These are phyloP conservation scores for Colletotrichum sp. DNA, from an alignment of 2,329 filamentous ascomycete genomes.

Conservation along the genomic window DNA sequence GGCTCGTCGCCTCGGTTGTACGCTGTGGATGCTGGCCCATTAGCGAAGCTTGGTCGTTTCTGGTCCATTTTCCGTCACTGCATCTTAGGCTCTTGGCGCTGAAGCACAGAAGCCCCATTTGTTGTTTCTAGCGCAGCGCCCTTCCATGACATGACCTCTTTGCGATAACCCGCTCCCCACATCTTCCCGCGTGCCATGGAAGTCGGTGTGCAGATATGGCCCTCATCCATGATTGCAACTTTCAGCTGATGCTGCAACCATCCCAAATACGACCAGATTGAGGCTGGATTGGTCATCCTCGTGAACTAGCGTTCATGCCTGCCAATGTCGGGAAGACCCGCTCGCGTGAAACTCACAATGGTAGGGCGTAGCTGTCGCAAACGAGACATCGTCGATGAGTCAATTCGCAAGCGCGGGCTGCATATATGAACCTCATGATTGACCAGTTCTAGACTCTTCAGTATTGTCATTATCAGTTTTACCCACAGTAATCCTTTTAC, in stretches of 20 bases:
- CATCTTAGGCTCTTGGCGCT: not conserved
- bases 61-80: not conserved
- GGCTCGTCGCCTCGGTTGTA: not conserved
- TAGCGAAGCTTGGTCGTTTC: not conserved
- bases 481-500: accelerated
- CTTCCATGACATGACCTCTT: not conserved
- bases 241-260: not conserved
- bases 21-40: not conserved
- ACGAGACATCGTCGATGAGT: not conserved
- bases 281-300: not conserved
- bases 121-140: not conserved
- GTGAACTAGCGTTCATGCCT: not conserved
- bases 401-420: not conserved
- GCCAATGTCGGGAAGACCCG: not conserved
- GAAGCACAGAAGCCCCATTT: not conserved
- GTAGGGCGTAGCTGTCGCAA: not conserved
- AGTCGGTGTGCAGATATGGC: not conserved
- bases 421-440: not conserved
- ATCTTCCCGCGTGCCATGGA: not conserved
- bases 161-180: not conserved
- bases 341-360: not conserved
- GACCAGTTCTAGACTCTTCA: not conserved
- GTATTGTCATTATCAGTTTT: not conserved
- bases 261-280: not conserved
- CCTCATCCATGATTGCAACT: not conserved